phyloP scores from a whole-genome alignment of 495 filamentous ascomycete species.

The Talaromyces wortmannii region DNA sequence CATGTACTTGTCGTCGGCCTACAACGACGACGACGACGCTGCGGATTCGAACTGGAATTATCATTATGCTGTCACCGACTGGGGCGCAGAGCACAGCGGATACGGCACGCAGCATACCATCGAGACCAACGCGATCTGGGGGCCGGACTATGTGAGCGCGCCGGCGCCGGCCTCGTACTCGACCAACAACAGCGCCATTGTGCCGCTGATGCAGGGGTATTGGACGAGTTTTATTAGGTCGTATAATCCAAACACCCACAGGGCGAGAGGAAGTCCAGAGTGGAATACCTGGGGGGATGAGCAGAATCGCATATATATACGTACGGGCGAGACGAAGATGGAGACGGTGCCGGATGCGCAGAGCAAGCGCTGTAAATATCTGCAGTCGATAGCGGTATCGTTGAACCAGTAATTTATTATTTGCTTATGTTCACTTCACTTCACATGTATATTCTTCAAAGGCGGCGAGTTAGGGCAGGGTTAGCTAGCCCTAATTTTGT shows the following conservation, averaged over 20 bases:
- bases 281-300: slow-evolving; percentile 40
- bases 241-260: slow-evolving; percentile 55
- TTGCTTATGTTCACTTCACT: not conserved
- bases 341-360: slow-evolving; percentile 44
- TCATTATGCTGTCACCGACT: slow-evolving; percentile 57
- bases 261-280: slow-evolving; percentile 29
- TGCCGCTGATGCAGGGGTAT: slow-evolving; percentile 56
- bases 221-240: slow-evolving; percentile 63
- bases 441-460: not conserved
- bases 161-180: slow-evolving; percentile 46
- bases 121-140: slow-evolving; percentile 58
- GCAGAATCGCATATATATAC: slow-evolving; percentile 40
- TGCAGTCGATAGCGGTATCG: slow-evolving; percentile 42
- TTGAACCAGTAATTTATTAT: slow-evolving; percentile 35
- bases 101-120: slow-evolving; percentile 56
- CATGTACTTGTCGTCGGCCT: slow-evolving; percentile 44
- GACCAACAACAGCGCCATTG: slow-evolving; percentile 41
- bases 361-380: slow-evolving; percentile 43
- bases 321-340: slow-evolving; percentile 51
- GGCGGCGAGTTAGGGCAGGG: too few relatives aligned
- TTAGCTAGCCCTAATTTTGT: not conserved
- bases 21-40: slow-evolving; percentile 18
- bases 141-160: slow-evolving; percentile 32
- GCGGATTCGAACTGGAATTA: slow-evolving; percentile 51
- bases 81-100: slow-evolving; percentile 36